Conservation (phyloP, 2,329 filamentous ascomycete species). For the Pseudogymnoascus sp. region DNA sequence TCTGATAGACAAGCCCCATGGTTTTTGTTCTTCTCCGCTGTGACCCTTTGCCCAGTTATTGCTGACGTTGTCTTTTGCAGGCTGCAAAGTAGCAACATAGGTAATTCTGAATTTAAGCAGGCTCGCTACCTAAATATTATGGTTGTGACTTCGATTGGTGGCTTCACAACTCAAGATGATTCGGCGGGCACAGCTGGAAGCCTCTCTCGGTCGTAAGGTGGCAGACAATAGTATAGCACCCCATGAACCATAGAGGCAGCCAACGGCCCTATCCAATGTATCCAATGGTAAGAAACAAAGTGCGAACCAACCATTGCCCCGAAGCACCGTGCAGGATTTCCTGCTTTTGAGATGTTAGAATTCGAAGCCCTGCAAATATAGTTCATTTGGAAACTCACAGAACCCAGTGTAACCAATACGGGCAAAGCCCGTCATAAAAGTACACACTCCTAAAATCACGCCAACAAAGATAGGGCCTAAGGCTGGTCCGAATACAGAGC, state of each 20-base stretch:
- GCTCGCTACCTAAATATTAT: not conserved
- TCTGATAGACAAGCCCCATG: slow-evolving; percentile 19
- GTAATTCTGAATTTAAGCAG: not conserved
- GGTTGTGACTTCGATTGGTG: not conserved
- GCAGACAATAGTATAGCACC: not conserved
- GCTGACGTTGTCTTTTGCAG: not conserved
- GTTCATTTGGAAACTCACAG: not conserved
- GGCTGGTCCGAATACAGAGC: not conserved
- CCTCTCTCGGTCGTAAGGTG: not conserved
- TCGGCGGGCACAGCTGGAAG: not conserved
- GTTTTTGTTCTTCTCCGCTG: slow-evolving; percentile 18
- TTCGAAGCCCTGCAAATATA: not conserved
- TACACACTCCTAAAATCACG: not conserved
- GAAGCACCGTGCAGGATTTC: not conserved
- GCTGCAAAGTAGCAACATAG: not conserved
- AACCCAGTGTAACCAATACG: not conserved
- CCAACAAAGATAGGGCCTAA: not conserved
- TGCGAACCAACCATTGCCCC: not conserved
- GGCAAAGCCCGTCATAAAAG: not conserved
- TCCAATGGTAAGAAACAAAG: not conserved
- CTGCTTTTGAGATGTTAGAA: not conserved
- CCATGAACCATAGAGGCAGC: not conserved
- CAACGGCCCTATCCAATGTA: not conserved
- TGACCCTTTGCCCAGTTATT: not conserved
- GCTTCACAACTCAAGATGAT: not conserved